phyloP scores from a whole-genome alignment of 345 rosid species.

The Eucalyptus melliodora region DNA sequence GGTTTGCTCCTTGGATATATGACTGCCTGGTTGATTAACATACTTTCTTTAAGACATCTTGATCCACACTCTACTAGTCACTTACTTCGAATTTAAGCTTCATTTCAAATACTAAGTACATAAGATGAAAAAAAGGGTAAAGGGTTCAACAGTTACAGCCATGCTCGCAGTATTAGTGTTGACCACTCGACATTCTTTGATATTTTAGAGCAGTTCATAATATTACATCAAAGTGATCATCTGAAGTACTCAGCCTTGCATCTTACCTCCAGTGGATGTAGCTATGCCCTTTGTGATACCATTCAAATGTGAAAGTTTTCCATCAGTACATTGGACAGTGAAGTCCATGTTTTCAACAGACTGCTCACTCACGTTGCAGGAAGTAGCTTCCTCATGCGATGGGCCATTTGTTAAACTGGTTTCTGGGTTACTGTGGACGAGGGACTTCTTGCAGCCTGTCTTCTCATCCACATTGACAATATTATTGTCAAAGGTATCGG shows the following conservation, averaged over 20 bases:
- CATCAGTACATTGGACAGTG: neutral
- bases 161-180: neutral
- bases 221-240: neutral
- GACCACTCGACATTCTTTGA: neutral
- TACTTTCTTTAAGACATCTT: neutral
- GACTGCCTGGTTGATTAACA: neutral
- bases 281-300: neutral
- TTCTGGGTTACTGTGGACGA: neutral
- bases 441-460: neutral
- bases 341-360: neutral
- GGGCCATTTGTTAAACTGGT: neutral
- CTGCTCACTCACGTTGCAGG: neutral
- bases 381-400: neutral
- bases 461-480: neutral
- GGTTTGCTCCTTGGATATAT: neutral
- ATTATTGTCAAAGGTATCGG: neutral
- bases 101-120: neutral
- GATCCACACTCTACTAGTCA: neutral
- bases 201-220: neutral
- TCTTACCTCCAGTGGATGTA: neutral
- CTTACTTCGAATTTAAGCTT: neutral
- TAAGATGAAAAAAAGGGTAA: neutral
- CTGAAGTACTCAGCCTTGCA: neutral
- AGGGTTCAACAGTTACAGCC: neutral
- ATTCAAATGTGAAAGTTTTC: neutral